Evolutionary conservation across 1,139 yeast species (phyloP), one percentile per base, ranked within the genome.

Genomic region (Hansenula anomala): DNA sequence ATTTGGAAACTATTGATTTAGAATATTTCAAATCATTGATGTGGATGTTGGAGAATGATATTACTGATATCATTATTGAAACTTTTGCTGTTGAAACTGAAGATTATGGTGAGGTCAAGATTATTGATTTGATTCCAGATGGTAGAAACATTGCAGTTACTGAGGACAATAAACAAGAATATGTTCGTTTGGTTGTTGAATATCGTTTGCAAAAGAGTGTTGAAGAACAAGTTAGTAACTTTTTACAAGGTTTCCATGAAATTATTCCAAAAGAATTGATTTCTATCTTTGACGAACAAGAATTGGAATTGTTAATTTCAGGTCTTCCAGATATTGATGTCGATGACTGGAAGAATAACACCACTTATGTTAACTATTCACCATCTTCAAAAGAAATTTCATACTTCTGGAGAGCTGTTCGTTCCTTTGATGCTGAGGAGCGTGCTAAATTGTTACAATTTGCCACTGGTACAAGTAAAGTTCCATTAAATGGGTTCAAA

Each of bases 391-490:
- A 86, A 30, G 97, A 90, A 58, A 82, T 94, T 44, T 90, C 85
- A 57, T 92, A 97, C 89, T 94, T 92, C 65, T 94, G 99, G 99
- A 73, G 97, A 58, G 97, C 97, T 1, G 97, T 94, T 14, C 79
- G 89, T 54, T 87, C 97, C 1, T 92, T 92, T 63, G 97, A 89
- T 56, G 78, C 78, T 31, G 98, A 92, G 60, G 97, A 92, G 58
- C 73, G 96, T 39, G 99, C 98, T 16, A 89, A 90, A 56, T 66
- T 94, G 47, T 67, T 94, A 43, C 99, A 94, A 58, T 94, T 92
- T 69, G 94, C 95, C 2, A 94, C 99, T 0, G 99, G 99, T 45
- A 92, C 99, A 0, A 83, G 95, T 42, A 90, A 92, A 62, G 98
- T 94, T 9, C 98, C 99, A 20, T 69, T 90, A 49, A 86, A 86